phyloP scores from a whole-genome alignment of 1,284 basidiomycete species.

The Sutorius eximius region DNA sequence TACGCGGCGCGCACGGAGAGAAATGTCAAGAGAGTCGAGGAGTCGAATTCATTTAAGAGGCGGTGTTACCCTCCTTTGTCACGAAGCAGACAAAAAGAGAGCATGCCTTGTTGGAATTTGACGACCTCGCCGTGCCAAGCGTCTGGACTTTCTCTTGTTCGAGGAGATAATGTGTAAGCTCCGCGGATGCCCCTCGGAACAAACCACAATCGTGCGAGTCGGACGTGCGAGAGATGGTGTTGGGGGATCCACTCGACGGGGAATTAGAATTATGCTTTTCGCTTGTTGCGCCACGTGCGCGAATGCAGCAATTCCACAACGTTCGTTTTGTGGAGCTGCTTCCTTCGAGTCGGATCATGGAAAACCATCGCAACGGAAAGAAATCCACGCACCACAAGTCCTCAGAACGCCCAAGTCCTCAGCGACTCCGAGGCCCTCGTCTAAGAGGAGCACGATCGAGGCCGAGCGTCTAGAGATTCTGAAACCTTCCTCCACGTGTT shows the following conservation, averaged over 20 bases:
- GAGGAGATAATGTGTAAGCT: neutral
- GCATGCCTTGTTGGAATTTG: neutral
- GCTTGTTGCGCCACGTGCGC: neutral
- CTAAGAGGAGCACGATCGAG: neutral
- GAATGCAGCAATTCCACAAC: neutral
- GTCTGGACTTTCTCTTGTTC: neutral
- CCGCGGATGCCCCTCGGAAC: conserved; percentile 9
- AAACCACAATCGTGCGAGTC: conserved; percentile 1
- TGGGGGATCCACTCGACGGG: conserved; percentile 1
- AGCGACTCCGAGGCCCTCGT: neutral
- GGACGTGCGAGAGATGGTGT: neutral
- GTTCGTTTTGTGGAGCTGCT: neutral
- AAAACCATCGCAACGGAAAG: neutral
- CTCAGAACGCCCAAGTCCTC: neutral
- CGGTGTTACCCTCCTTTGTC: neutral
- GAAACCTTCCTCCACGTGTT: conserved; percentile 7
- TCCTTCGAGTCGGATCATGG: neutral
- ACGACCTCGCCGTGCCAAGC: neutral
- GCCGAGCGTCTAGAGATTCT: neutral
- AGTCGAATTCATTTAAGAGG: neutral
- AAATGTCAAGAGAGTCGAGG: neutral
- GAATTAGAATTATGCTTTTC: neutral
- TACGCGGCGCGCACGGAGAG: neutral
- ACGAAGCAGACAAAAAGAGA: neutral
- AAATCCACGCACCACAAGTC: neutral